Evolutionary conservation across 371 early-diverging fungal species (phyloP), one percentile per base, ranked within the genome.

Genomic region (Mortierella sp.): DNA sequence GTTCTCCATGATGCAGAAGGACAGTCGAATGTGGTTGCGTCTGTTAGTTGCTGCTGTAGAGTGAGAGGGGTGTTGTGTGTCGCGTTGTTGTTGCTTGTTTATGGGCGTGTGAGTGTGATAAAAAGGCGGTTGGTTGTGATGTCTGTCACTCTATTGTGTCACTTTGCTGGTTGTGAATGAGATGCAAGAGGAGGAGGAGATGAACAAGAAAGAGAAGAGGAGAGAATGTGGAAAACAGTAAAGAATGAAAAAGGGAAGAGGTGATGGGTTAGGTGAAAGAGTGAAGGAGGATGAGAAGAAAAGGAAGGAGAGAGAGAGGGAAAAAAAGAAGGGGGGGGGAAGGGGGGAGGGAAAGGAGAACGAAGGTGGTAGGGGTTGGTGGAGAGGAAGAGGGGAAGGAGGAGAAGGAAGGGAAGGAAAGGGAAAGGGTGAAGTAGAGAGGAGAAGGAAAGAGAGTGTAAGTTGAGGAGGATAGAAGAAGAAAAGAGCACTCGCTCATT

Each of bases 1-100:
- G 68, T 75, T 78, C 44, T 84, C 81, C 84, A 81, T 77, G 35
- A 58, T 54, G 32, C 65, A 18, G 35, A 63, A 63, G 35, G 65
- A 63, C 65, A 38, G 65, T 35, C 68, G 41, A 55, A 68, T 49
- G 35, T 11, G 72, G 32, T 35, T 63, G 63, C 35, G 35, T 27
- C 58, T 49, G 49, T 49, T 18, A 35, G 38, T 68, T 68, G 11
- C 18, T 46, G 48, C 51, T 21, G 7, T 7, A 21, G 38, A 35
- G 2, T 63, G 60, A 56, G 27, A 56, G 11, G 27, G 12, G 55
- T 32, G 55, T 24, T n/a, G n/a, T 32, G 0, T n/a, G 48, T 43
- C 43, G 21, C 12, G 43, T 72, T 29, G 46, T 24, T 32, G 55
- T 24, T 27, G 27, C 56, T 73, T 35, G 21, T 73, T 27, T 38